Base-by-base conservation (phyloP, 225 moss, liverwort and hornwort species). In the Pleurozium schreberi region DNA sequence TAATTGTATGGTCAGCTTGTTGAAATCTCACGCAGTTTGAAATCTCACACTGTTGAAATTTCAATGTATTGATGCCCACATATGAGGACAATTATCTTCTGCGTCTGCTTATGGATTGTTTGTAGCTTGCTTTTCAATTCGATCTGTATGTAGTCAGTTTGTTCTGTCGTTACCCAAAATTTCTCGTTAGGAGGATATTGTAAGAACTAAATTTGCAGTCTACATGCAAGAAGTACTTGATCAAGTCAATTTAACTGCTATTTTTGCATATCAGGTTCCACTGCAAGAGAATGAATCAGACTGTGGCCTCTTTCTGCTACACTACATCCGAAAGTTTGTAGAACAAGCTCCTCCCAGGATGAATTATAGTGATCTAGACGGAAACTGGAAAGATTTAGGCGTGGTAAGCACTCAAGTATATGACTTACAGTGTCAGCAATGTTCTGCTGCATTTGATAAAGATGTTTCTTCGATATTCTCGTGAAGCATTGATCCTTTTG, bases 221-320 rank as follows among this genome's bases (percentile, higher is more conserved):
- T 38, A 71, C 18, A 49, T 62, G 69, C 57, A 85, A 85, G 71
- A 40, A 68, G 70, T 64, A 28, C 40, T 49, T 76, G 66, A 61
- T n/a, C 69, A 75, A n/a, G 57, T 68, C 62, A 68, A 61, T 83
- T 57, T 84, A 84, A n/a, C 55, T 28, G 80, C 62, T 66, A n/a
- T 67, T 52, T 90, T 21, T 87, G 50, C 78, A 62, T 83, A 74
- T 71, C 90, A 98, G 98, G 98, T 95, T 87, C 98, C 98, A 80
- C 92, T 96, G 88, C 98, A 98, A 92, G 97, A 97, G 71, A 98
- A 98, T 88, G 98, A 98, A 88, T 97, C 97, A 68, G 98, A 98
- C 86, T 98, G 98, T 85, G 98, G 97, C 77, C 94, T 98, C 61
- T 97, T 97, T 91, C 92, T 98, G 82, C 92, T 98, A 18, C 97